Evolutionary conservation across 192 early-diverging fungal genomes (phyloP).

Genomic region (Coemansia asiatica): DNA sequence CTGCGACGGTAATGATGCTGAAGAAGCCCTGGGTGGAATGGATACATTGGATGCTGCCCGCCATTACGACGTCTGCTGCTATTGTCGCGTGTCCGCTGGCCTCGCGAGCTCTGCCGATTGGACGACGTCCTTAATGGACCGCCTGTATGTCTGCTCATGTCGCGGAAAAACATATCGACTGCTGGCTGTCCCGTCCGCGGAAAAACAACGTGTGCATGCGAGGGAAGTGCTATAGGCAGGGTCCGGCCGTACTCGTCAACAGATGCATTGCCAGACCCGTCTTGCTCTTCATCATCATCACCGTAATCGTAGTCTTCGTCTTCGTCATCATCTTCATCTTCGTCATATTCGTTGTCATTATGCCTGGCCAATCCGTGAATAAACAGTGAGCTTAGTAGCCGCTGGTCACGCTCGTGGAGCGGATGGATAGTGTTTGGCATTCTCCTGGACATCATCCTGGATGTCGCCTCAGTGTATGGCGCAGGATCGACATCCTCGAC

Average conservation of each 20-base stretch:
- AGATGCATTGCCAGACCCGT: not conserved
- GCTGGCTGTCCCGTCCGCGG: not conserved
- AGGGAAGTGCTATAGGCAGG: not conserved
- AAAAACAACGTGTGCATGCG: not conserved
- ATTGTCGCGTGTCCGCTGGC: conserved; percentile 3
- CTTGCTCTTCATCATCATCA: not conserved
- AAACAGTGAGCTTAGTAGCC: too few species aligned
- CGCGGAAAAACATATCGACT: not conserved
- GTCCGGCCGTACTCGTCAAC: not conserved
- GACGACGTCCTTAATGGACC: not conserved
- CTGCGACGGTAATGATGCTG: conserved; percentile 17
- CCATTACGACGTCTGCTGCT: not conserved
- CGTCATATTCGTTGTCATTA: too few species aligned
- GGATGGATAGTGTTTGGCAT: too few species aligned
- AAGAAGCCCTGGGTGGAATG: conserved; percentile 31
- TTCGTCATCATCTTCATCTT: too few species aligned
- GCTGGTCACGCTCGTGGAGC: not conserved
- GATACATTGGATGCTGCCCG: conserved; percentile 10
- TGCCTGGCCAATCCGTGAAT: too few species aligned
- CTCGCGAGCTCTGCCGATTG: not conserved
- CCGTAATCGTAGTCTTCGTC: not conserved
- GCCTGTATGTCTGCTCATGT: not conserved
- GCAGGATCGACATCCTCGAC: conserved; percentile 37
- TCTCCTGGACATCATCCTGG: too few species aligned
- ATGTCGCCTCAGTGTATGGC: conserved; percentile 4